These are phyloP conservation scores for Beauveria caledonica DNA, from an alignment of 2,329 filamentous ascomycete species.

Conservation along the genomic window DNA sequence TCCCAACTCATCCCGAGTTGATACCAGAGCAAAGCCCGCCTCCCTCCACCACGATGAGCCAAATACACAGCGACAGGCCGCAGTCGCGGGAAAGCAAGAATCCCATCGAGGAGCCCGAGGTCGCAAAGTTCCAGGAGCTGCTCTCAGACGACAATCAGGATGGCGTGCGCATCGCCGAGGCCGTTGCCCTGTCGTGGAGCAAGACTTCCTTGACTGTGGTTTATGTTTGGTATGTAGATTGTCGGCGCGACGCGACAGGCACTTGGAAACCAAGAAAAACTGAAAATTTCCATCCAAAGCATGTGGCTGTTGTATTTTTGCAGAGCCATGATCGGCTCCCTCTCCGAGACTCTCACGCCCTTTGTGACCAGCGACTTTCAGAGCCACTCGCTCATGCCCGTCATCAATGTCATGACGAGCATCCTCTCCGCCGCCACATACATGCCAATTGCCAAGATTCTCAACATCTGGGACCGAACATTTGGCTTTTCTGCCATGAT, in stretches of 20 bases:
- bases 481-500: conserved; percentile 27
- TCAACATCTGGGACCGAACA: conserved; percentile 30
- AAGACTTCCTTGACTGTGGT: conserved; percentile 16
- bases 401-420: conserved; percentile 32
- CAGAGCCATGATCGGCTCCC: conserved; percentile 5
- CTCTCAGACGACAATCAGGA: conserved; percentile 13
- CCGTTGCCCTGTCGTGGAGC: conserved; percentile 18
- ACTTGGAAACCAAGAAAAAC: neutral
- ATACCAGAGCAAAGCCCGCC: too few relatives aligned
- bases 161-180: conserved; percentile 18
- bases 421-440: conserved; percentile 20
- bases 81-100: neutral
- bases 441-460: conserved; percentile 29
- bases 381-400: conserved; percentile 10
- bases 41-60: neutral
- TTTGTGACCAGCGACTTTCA: conserved; percentile 5
- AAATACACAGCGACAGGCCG: neutral
- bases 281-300: neutral
- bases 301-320: conserved; percentile 12
- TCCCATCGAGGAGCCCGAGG: conserved; percentile 4
- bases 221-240: conserved; percentile 12
- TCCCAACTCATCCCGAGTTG: neutral
- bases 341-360: neutral
- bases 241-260: neutral
- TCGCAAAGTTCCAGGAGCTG: neutral